A percentile compares a stretch with the other conserved stretches of the same genome.
phyloP scores from a whole-genome alignment of 176 grass and related monocot species.

The Eleusine indica region DNA sequence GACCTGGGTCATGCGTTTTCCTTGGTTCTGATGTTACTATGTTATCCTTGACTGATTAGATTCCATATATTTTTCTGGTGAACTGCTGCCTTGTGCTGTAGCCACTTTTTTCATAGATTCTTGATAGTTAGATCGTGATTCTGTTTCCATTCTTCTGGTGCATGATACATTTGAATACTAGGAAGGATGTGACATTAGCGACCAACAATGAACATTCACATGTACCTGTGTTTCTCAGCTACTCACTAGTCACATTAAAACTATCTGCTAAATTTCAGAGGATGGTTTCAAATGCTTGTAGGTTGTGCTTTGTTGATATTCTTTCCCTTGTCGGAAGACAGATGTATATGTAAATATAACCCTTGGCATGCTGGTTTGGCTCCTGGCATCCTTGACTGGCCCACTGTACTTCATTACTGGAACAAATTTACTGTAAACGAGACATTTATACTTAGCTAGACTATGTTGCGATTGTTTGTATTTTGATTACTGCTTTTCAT shows the following conservation, averaged over 20 bases:
- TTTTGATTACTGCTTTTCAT: too few relatives aligned
- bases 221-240: background rate
- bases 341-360: background rate
- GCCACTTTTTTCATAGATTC: background rate
- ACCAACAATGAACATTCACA: background rate
- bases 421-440: background rate
- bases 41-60: background rate
- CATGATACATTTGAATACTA: background rate
- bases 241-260: background rate
- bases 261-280: background rate
- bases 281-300: background rate
- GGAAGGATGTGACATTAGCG: background rate
- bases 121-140: background rate
- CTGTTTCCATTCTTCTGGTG: background rate
- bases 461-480: background rate
- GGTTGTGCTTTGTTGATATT: background rate
- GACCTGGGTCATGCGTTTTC: background rate
- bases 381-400: background rate
- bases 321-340: background rate
- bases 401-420: background rate
- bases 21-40: background rate
- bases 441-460: background rate
- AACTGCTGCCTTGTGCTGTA: background rate
- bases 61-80: background rate
- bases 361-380: background rate